A percentile compares a stretch with the other conserved stretches of the same genome.
Conservation (phyloP, 257 asterid species). For the Solanum arcanum region DNA sequence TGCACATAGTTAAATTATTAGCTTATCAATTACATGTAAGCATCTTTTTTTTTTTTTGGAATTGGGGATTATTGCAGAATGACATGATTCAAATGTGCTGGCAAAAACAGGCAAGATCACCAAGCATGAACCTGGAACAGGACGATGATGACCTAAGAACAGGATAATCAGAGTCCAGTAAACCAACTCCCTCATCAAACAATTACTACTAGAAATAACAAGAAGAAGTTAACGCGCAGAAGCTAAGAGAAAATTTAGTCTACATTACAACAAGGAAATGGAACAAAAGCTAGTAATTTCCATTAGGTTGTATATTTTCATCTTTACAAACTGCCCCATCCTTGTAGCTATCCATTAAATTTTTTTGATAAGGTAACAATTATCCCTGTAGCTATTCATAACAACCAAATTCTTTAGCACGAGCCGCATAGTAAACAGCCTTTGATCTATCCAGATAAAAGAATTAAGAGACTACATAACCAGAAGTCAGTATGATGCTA, state of each 20-base stretch:
- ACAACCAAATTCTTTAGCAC: background rate
- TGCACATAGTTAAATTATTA: background rate
- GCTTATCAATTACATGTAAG: background rate
- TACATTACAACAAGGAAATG: background rate
- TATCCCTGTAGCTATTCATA: background rate
- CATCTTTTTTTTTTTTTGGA: background rate
- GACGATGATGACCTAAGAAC: background rate
- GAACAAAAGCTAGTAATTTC: background rate
- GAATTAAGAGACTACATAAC: background rate
- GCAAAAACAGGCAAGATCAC: background rate
- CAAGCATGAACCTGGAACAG: background rate
- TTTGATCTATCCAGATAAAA: background rate
- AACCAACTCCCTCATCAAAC: background rate
- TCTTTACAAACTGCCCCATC: background rate
- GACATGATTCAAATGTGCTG: background rate
- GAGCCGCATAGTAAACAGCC: background rate
- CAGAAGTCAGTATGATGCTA: background rate
- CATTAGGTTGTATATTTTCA: background rate
- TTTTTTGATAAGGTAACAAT: background rate
- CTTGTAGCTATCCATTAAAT: background rate
- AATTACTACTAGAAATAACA: background rate
- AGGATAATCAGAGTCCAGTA: background rate
- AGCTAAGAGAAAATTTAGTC: background rate
- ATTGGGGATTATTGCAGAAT: background rate
- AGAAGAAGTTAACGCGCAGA: background rate